phyloP scores from a whole-genome alignment of 257 asterid genomes.

The Coffea eugenioides region DNA sequence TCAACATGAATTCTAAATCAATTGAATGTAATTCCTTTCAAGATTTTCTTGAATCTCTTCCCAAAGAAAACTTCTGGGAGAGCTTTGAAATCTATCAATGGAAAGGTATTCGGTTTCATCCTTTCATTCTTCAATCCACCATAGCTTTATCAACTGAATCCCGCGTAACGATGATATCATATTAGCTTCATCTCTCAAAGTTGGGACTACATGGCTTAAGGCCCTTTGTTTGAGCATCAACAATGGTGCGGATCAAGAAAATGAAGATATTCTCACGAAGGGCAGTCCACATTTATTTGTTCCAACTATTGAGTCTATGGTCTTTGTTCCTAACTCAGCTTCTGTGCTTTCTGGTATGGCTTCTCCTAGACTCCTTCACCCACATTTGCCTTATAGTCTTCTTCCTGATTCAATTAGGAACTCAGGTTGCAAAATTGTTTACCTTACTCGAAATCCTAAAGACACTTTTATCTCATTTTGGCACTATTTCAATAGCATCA shows the following conservation, averaged over 20 bases:
- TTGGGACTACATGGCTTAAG: slow-evolving; percentile 24
- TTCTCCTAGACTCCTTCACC: slow-evolving; percentile 38
- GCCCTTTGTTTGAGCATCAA: slow-evolving; percentile 18
- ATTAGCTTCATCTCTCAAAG: slow-evolving; percentile 18
- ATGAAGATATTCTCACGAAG: slow-evolving; percentile 11
- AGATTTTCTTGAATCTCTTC: too few relatives aligned
- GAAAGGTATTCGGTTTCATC: too few relatives aligned
- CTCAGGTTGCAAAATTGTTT: slow-evolving; percentile 36
- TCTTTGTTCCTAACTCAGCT: neutral
- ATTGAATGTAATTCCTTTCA: too few relatives aligned
- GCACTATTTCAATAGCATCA: slow-evolving; percentile 30
- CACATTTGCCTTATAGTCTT: slow-evolving; percentile 36
- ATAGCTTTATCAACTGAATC: slow-evolving; percentile 8
- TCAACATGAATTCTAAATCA: too few relatives aligned
- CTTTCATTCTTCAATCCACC: slow-evolving; percentile 1
- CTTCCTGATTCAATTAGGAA: slow-evolving; percentile 39
- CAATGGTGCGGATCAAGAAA: slow-evolving; percentile 2
- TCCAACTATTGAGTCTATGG: slow-evolving; percentile 11
- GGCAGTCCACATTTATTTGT: slow-evolving; percentile 5
- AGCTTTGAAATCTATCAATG: too few relatives aligned
- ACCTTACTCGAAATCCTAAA: slow-evolving; percentile 46
- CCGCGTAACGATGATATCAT: slow-evolving; percentile 16
- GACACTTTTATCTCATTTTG: slow-evolving; percentile 44
- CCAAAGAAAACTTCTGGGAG: too few relatives aligned
- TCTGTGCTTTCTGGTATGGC: slow-evolving; percentile 18